These are phyloP conservation scores for Umbelopsis sp. DNA, from an alignment of 192 early-diverging fungal genomes.

Conservation along the genomic window DNA sequence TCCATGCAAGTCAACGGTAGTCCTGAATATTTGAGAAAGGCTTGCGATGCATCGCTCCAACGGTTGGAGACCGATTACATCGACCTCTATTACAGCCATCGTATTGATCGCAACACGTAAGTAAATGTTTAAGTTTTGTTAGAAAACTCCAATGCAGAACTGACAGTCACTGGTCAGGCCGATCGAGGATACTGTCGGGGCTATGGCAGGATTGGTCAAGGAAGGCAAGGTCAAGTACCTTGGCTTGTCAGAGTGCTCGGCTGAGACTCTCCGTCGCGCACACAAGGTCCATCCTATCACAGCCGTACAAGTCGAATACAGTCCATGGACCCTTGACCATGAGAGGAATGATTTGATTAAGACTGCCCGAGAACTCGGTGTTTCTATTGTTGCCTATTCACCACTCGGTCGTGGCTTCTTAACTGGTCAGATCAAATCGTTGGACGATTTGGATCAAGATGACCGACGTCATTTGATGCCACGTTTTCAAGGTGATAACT, in stretches of 20 bases:
- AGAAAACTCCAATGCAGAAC: not conserved
- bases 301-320: constrained; percentile 44
- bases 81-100: constrained; percentile 45
- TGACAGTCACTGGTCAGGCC: constrained; percentile 42
- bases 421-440: constrained; percentile 51
- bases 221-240: constrained; percentile 67
- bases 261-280: constrained; percentile 63
- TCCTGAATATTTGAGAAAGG: constrained; percentile 51
- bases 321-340: constrained; percentile 59
- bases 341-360: constrained; percentile 59
- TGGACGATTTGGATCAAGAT: constrained; percentile 53
- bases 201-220: constrained; percentile 67
- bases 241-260: constrained; percentile 63
- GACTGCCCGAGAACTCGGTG: constrained; percentile 59
- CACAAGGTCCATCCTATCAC: constrained; percentile 69
- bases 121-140: not conserved
- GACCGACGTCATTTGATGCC: constrained; percentile 56
- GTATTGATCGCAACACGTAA: constrained; percentile 39
- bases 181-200: constrained; percentile 62
- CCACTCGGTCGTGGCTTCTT: constrained; percentile 63
- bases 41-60: constrained; percentile 33
- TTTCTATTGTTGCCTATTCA: constrained; percentile 64
- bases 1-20: constrained; percentile 31
- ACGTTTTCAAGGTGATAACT: constrained; percentile 62
- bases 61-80: constrained; percentile 36